Evolutionary conservation across 768 basidiomycete species (phyloP).

Genomic region (Agaricus blazei): DNA sequence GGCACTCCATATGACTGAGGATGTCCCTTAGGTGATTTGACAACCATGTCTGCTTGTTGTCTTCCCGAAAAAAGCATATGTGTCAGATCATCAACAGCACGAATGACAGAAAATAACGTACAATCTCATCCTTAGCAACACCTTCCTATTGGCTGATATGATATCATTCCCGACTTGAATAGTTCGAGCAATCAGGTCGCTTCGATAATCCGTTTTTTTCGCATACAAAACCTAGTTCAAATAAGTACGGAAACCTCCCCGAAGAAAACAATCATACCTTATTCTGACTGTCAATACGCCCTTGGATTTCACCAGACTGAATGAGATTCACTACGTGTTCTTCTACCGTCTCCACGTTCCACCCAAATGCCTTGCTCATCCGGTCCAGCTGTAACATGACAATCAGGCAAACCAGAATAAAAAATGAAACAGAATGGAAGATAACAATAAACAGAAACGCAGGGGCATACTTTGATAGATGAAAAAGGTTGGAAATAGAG

Average conservation of each 20-base stretch:
- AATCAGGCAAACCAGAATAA: neutral
- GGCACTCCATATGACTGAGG: conserved; percentile 48
- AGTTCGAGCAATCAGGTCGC: conserved; percentile 70
- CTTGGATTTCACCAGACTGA: conserved; percentile 71
- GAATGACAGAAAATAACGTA: conserved; percentile 32
- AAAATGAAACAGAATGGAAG: too few species aligned
- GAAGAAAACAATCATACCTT: conserved; percentile 43
- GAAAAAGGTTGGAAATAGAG: conserved; percentile 91
- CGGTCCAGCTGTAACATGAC: conserved; percentile 46
- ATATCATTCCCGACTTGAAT: conserved; percentile 71
- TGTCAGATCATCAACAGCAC: neutral
- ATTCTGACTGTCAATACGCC: conserved; percentile 84
- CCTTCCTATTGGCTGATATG: conserved; percentile 67
- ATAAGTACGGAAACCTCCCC: neutral
- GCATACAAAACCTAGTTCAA: conserved; percentile 65
- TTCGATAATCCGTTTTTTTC: conserved; percentile 73
- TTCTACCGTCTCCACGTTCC: conserved; percentile 68
- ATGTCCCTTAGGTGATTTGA: conserved; percentile 55
- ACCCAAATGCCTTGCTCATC: conserved; percentile 86
- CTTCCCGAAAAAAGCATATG: conserved; percentile 27
- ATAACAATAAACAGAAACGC: neutral
- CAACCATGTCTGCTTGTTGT: conserved; percentile 75
- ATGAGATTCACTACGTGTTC: conserved; percentile 73
- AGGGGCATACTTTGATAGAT: conserved; percentile 42
- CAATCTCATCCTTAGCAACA: conserved; percentile 81